phyloP scores from a whole-genome alignment of 2,329 filamentous ascomycete genomes.

The Amauroascus verrucosus region DNA sequence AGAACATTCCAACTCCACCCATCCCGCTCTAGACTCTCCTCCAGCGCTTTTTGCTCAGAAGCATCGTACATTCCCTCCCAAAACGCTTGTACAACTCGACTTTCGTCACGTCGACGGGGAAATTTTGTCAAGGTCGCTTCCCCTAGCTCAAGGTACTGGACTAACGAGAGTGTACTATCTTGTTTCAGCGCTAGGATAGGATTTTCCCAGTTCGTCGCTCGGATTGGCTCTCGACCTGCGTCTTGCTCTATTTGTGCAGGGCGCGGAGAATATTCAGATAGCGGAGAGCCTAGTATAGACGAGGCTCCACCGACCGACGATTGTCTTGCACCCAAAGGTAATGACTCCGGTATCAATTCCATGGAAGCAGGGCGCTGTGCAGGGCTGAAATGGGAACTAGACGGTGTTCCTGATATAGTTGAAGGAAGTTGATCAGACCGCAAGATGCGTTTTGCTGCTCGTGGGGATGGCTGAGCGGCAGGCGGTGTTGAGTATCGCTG shows the following conservation, averaged over 20 bases:
- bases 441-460: not conserved
- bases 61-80: conserved; percentile 24
- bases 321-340: not conserved
- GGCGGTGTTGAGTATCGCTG: not conserved
- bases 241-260: not conserved
- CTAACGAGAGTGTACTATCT: conserved; percentile 17
- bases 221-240: not conserved
- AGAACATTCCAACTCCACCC: conserved; percentile 24
- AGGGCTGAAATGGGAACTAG: conserved; percentile 1
- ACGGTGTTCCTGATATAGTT: conserved; percentile 12
- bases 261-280: not conserved
- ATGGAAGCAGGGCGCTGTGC: not conserved
- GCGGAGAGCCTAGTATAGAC: not conserved
- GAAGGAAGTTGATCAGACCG: not conserved
- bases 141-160: conserved; percentile 23
- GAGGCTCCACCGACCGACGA: not conserved
- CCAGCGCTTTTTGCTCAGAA: conserved; percentile 16
- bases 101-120: conserved; percentile 17
- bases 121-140: conserved; percentile 16
- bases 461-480: conserved; percentile 3
- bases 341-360: conserved; percentile 11
- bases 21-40: conserved; percentile 19
- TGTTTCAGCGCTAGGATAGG: conserved; percentile 19
- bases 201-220: not conserved
- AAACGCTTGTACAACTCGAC: conserved; percentile 24